Evolutionary conservation across 2,329 filamentous ascomycete species (phyloP).

Genomic region (Neopestalotiopsis rosae): DNA sequence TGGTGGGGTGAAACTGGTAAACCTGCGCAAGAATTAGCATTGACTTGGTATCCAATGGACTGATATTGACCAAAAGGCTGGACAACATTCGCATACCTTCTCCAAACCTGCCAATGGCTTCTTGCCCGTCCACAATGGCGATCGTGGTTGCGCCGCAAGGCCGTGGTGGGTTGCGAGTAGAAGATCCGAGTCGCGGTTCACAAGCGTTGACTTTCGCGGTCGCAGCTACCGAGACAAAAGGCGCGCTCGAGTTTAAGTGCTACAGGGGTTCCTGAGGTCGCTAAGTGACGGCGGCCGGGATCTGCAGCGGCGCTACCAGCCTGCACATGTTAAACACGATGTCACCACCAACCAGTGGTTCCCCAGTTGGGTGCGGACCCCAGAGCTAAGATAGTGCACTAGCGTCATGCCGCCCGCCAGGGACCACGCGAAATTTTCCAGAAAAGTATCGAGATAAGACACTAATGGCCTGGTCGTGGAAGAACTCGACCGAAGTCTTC

Average conservation of each 20-base stretch:
- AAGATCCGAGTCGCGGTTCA: background rate
- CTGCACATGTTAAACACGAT: background rate
- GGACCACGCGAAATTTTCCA: constrained; percentile 8
- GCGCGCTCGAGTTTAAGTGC: background rate
- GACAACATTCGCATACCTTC: constrained; percentile 1
- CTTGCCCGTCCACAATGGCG: background rate
- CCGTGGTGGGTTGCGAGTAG: background rate
- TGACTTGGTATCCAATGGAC: background rate
- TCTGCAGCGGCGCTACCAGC: background rate
- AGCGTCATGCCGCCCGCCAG: constrained; percentile 3
- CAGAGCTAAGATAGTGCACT: background rate
- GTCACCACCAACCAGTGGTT: background rate
- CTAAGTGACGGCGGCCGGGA: background rate
- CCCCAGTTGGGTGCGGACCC: background rate
- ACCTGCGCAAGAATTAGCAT: background rate
- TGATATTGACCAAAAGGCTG: background rate
- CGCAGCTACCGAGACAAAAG: background rate
- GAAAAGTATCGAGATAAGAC: background rate
- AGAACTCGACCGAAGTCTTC: background rate
- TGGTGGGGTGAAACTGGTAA: background rate
- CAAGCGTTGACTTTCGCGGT: background rate
- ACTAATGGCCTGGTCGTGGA: background rate
- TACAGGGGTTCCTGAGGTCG: background rate
- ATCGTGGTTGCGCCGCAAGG: background rate
- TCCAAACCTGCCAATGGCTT: background rate